Conservation (phyloP, 768 basidiomycete species). For the Pleurotus djamor region DNA sequence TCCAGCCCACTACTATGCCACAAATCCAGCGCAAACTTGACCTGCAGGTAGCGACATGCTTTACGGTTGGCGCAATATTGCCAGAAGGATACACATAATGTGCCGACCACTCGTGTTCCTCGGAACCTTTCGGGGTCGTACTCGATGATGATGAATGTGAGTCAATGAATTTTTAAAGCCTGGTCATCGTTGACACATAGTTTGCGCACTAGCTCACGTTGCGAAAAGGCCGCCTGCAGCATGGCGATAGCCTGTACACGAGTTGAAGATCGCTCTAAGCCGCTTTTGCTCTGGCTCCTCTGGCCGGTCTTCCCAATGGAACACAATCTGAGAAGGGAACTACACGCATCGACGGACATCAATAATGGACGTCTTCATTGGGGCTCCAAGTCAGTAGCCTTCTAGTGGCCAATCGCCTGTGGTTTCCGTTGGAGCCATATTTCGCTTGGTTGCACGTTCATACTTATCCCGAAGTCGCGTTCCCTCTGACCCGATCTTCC, state of each 20-base stretch:
- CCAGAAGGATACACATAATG: background rate
- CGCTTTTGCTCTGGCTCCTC: background rate
- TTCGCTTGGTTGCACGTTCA: constrained; percentile 1
- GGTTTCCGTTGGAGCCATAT: background rate
- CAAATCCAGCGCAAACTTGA: too few relatives aligned
- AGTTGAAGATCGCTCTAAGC: background rate
- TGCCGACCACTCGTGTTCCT: background rate
- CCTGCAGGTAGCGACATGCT: too few relatives aligned
- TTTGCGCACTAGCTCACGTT: background rate
- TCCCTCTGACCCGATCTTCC: constrained; percentile 1
- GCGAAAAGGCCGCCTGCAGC: background rate
- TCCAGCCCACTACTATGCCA: too few relatives aligned
- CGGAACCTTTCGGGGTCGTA: background rate
- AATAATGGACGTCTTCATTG: background rate
- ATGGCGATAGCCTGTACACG: background rate
- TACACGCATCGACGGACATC: background rate
- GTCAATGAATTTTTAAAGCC: background rate
- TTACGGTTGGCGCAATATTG: background rate
- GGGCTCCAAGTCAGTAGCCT: background rate
- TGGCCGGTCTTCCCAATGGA: background rate
- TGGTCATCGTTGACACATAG: background rate
- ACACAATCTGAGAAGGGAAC: background rate
- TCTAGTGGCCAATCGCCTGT: background rate
- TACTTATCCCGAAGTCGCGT: background rate
- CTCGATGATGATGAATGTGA: background rate